These are phyloP conservation scores for Aureoboletus auriporus DNA, from an alignment of 768 basidiomycete species.

Conservation along the genomic window DNA sequence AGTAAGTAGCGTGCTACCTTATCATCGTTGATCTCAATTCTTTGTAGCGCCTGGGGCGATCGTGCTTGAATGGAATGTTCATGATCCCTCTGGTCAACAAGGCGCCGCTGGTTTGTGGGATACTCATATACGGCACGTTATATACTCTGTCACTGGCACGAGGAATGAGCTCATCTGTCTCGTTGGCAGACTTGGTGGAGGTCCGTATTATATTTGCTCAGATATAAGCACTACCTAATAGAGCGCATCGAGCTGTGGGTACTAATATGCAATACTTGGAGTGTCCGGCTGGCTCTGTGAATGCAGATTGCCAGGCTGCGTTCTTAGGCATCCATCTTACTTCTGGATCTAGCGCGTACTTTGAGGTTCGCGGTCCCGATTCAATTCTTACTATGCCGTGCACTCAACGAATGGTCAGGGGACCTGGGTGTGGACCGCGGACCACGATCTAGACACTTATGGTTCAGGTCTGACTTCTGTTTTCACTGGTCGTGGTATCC, in stretches of 20 bases:
- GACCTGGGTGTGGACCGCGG: slow-evolving; percentile 78
- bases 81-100: slow-evolving; percentile 48
- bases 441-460: slow-evolving; percentile 59
- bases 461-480: slow-evolving; percentile 45
- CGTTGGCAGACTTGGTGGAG: slow-evolving; percentile 25
- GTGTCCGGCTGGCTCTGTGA: slow-evolving; percentile 42
- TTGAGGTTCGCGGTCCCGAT: slow-evolving; percentile 44
- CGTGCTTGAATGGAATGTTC: slow-evolving; percentile 56
- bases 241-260: slow-evolving; percentile 40
- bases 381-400: background rate
- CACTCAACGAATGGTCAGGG: slow-evolving; percentile 37
- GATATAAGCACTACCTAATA: background rate
- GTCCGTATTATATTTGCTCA: slow-evolving; percentile 1
- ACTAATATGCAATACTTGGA: slow-evolving; percentile 43
- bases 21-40: background rate
- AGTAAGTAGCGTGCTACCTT: slow-evolving; percentile 8
- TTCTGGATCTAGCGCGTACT: slow-evolving; percentile 47
- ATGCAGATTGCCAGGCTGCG: slow-evolving; percentile 52
- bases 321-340: slow-evolving; percentile 68
- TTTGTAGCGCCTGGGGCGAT: slow-evolving; percentile 41
- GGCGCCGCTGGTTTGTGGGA: slow-evolving; percentile 54
- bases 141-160: no score
- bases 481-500: slow-evolving; percentile 66
- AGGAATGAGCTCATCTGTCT: background rate
- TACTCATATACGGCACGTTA: slow-evolving; percentile 33